These are phyloP conservation scores for Triglochin maritima DNA, from an alignment of 106 monocot genomes.

Conservation along the genomic window DNA sequence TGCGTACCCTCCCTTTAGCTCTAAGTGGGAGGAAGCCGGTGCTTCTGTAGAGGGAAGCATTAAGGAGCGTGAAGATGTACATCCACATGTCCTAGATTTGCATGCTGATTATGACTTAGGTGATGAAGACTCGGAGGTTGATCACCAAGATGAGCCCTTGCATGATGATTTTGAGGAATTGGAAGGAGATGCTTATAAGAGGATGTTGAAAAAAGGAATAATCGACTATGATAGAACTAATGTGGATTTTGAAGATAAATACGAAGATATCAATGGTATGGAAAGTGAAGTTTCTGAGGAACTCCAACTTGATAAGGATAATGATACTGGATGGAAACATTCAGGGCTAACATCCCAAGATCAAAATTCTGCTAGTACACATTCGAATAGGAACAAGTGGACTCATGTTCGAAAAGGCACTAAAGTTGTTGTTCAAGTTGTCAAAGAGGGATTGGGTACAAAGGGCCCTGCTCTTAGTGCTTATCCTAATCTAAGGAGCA, in stretches of 20 bases:
- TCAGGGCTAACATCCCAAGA: constrained; percentile 16
- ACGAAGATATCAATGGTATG: constrained; percentile 30
- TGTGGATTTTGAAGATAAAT: constrained; percentile 29
- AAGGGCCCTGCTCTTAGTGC: constrained; percentile 84
- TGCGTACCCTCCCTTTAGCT: constrained; percentile 54
- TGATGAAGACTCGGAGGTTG: constrained; percentile 42
- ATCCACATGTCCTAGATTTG: constrained; percentile 21
- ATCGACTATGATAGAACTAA: constrained; percentile 11
- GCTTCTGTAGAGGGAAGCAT: constrained; percentile 19
- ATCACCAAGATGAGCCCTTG: constrained; percentile 33
- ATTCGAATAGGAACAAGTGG: constrained; percentile 50
- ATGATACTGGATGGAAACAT: constrained; percentile 12
- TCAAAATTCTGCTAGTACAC: constrained; percentile 5
- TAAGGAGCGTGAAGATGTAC: constrained; percentile 9
- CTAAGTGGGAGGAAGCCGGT: constrained; percentile 16
- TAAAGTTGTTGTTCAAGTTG: constrained; percentile 89
- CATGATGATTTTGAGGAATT: constrained; percentile 28
- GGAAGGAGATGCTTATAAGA: constrained; percentile 26
- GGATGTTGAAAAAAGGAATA: constrained; percentile 8
- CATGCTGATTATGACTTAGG: constrained; percentile 30
- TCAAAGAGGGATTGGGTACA: constrained; percentile 87
- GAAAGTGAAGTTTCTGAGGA: constrained; percentile 49
- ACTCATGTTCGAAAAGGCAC: constrained; percentile 71
- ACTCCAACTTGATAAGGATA: constrained; percentile 22
- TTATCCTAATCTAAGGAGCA: constrained; percentile 78